Conservation (phyloP, 106 monocot species). For the Dioscorea zingiberensis region DNA sequence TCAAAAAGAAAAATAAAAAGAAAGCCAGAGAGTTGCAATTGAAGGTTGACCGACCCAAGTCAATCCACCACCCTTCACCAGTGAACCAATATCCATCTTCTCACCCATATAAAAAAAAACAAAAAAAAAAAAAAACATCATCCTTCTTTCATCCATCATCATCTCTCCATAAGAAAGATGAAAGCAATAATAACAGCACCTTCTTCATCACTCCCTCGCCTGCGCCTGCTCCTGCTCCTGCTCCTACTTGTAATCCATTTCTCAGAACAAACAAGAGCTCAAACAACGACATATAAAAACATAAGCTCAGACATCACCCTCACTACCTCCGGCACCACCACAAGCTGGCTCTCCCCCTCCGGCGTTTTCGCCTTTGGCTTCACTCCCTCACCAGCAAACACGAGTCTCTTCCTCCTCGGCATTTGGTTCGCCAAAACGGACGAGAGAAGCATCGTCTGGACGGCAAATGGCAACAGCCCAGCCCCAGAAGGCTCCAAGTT, state of each 20-base stretch:
- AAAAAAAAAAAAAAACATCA: too few species aligned
- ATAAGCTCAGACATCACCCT: slow-evolving; percentile 26
- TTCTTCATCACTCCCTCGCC: not conserved
- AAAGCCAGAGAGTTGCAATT: too few species aligned
- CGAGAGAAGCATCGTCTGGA: slow-evolving; percentile 33
- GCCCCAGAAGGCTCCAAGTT: not conserved
- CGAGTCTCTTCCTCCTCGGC: slow-evolving; percentile 29
- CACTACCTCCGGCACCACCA: slow-evolving; percentile 3
- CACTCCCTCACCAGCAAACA: slow-evolving; percentile 6
- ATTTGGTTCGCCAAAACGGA: slow-evolving; percentile 30
- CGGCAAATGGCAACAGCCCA: slow-evolving; percentile 10
- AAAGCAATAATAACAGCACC: too few species aligned
- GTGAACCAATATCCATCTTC: too few species aligned
- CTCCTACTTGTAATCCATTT: not conserved
- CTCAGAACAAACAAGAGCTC: not conserved
- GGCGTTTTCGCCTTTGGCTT: slow-evolving; percentile 61
- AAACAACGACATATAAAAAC: slow-evolving; percentile 7
- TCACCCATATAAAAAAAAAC: too few species aligned
- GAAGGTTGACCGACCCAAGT: too few species aligned
- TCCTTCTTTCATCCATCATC: too few species aligned
- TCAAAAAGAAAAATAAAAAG: too few species aligned
- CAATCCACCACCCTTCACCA: too few species aligned
- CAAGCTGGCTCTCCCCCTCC: slow-evolving; percentile 31
- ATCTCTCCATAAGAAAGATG: too few species aligned
- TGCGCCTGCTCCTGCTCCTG: not conserved